A percentile compares a stretch with the other conserved stretches of the same genome.
Conservation (phyloP, 2,329 filamentous ascomycete genomes). For the Pseudopyrenochaeta lycopersici region DNA sequence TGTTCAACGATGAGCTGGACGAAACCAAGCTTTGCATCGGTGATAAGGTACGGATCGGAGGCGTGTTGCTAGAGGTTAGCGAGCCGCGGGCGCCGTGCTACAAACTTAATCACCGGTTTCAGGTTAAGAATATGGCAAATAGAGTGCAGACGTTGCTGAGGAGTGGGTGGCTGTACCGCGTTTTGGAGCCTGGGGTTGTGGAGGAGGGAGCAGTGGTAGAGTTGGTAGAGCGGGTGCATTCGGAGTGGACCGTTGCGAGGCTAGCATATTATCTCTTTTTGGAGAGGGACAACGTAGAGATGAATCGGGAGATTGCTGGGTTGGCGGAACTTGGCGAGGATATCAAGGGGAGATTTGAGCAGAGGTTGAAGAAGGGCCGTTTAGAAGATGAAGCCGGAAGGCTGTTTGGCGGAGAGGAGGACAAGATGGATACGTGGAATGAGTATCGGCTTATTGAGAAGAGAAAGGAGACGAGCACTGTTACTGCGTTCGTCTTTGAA, state of each 20-base stretch:
- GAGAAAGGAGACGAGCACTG: slow-evolving; percentile 59
- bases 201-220: slow-evolving; percentile 65
- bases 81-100: slow-evolving; percentile 72
- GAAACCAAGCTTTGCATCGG: slow-evolving; percentile 73
- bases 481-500: slow-evolving; percentile 64
- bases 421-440: slow-evolving; percentile 45
- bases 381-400: slow-evolving; percentile 41
- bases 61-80: slow-evolving; percentile 65
- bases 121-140: slow-evolving; percentile 68
- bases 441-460: slow-evolving; percentile 59
- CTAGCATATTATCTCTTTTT: slow-evolving; percentile 71
- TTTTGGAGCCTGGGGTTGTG: slow-evolving; percentile 65
- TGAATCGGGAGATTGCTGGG: slow-evolving; percentile 55
- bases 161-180: slow-evolving; percentile 73
- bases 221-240: slow-evolving; percentile 64
- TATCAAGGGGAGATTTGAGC: slow-evolving; percentile 63
- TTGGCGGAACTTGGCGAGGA: slow-evolving; percentile 58
- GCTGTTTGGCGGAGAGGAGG: slow-evolving; percentile 36
- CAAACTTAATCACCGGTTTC: slow-evolving; percentile 74
- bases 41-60: slow-evolving; percentile 64
- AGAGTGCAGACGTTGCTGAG: slow-evolving; percentile 65
- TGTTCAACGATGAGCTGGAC: slow-evolving; percentile 66
- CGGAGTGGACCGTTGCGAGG: slow-evolving; percentile 69
- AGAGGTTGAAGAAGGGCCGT: slow-evolving; percentile 59
- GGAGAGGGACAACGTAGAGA: slow-evolving; percentile 58